phyloP scores from a whole-genome alignment of 192 early-diverging fungal species.

The Entomortierella parvispora region DNA sequence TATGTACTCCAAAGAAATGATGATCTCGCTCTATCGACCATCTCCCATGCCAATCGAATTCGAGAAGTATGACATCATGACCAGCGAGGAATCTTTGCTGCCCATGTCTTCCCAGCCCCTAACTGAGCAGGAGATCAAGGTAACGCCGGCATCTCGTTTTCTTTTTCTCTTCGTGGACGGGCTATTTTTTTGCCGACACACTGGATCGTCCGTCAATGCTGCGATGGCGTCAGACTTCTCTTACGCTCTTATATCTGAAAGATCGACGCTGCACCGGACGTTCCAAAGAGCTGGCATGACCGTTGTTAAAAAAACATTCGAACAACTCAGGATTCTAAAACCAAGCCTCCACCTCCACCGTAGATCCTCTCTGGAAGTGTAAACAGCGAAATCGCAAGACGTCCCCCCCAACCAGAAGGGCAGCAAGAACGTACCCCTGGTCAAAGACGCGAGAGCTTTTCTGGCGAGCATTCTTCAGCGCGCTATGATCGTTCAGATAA shows the following conservation, averaged over 20 bases:
- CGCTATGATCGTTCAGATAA: conserved; percentile 47
- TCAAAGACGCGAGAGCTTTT: conserved; percentile 46
- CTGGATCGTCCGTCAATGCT: no score
- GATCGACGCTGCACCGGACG: no score
- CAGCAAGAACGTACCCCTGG: conserved; percentile 25
- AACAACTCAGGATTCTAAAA: no score
- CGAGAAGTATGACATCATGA: conserved; percentile 71
- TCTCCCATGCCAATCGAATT: conserved; percentile 65
- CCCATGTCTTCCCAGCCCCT: conserved; percentile 66
- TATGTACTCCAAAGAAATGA: conserved; percentile 76
- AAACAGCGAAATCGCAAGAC: conserved; percentile 47
- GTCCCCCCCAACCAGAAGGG: conserved; percentile 36
- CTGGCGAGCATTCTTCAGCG: conserved; percentile 23
- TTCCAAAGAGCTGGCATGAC: no score
- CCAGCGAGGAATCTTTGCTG: conserved; percentile 58
- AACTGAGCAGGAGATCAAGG: conserved; percentile 68
- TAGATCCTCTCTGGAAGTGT: conserved; percentile 49
- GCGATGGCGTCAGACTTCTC: no score
- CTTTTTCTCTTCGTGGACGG: no score
- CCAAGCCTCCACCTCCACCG: neutral
- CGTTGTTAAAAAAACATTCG: no score
- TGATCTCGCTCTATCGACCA: conserved; percentile 74
- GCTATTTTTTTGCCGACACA: no score
- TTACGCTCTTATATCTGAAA: no score
- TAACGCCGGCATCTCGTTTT: no score